A percentile compares a stretch with the other conserved stretches of the same genome.
phyloP scores from a whole-genome alignment of 331 rosid species.

The Erythrophleum ivorense region DNA sequence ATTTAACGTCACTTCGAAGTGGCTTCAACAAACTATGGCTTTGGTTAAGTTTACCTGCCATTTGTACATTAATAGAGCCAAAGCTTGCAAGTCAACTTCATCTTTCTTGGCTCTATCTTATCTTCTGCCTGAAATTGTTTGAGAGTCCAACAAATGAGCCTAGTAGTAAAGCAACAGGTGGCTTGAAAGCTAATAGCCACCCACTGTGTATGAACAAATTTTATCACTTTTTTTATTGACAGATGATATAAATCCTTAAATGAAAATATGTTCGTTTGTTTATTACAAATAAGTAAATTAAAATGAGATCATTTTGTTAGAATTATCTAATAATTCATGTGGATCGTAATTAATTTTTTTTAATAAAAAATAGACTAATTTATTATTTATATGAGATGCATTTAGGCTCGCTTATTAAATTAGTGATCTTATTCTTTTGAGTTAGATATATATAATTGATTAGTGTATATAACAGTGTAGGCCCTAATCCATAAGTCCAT shows the following conservation, averaged over 20 bases:
- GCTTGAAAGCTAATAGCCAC: neutral
- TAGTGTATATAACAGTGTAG: too few species aligned
- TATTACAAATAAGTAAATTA: too few species aligned
- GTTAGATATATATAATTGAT: too few species aligned
- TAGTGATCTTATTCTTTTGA: too few species aligned
- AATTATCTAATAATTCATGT: too few species aligned
- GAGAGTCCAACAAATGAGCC: neutral
- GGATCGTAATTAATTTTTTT: too few species aligned
- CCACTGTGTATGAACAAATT: neutral
- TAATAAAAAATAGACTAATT: too few species aligned
- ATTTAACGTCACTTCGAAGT: neutral
- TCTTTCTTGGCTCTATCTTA: neutral
- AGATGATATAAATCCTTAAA: neutral
- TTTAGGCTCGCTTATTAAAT: too few species aligned
- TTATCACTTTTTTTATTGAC: neutral
- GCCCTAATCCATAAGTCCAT: too few species aligned
- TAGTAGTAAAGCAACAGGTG: neutral
- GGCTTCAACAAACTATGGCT: neutral
- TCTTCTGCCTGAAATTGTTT: neutral
- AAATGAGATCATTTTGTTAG: too few species aligned
- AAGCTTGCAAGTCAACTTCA: neutral
- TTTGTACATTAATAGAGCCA: neutral
- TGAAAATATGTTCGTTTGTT: too few species aligned
- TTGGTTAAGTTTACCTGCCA: neutral
- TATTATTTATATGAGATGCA: too few species aligned